A percentile compares a stretch with the other conserved stretches of the same genome.
Evolutionary conservation across 768 basidiomycete species (phyloP).

Genomic region (Lentinula lateritia): DNA sequence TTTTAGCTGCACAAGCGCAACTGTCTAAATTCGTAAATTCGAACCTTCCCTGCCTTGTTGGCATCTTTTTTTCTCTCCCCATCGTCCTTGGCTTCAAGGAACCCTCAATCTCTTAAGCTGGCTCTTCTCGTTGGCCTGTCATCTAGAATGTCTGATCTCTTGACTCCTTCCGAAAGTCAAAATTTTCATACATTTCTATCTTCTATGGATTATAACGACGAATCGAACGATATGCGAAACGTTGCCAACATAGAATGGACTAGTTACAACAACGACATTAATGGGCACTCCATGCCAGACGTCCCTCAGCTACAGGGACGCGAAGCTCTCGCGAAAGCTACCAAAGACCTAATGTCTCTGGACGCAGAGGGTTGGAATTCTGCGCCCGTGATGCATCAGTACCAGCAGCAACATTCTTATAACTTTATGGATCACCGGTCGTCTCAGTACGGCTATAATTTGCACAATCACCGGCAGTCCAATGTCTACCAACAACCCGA

Average conservation of each 20-base stretch:
- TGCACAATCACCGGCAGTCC: constrained; percentile 13
- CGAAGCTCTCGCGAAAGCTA: constrained; percentile 70
- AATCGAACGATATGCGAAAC: constrained; percentile 27
- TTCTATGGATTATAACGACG: constrained; percentile 36
- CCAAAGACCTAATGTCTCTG: constrained; percentile 78
- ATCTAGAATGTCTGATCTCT: constrained; percentile 44
- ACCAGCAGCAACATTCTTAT: constrained; percentile 13
- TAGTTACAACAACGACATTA: constrained; percentile 27
- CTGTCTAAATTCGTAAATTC: neutral
- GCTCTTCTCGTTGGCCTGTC: constrained; percentile 4
- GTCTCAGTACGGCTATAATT: constrained; percentile 11
- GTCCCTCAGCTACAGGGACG: constrained; percentile 38
- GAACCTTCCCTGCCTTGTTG: neutral
- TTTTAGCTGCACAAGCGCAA: neutral
- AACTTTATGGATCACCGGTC: constrained; percentile 17
- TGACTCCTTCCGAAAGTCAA: constrained; percentile 61
- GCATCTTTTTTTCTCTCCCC: neutral
- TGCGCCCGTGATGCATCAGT: constrained; percentile 14
- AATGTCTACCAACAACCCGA: constrained; percentile 16
- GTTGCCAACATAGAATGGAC: constrained; percentile 42
- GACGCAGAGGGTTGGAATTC: constrained; percentile 40
- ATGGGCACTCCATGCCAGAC: constrained; percentile 39
- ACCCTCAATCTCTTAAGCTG: constrained; percentile 5
- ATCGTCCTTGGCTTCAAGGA: neutral
- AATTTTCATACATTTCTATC: constrained; percentile 68